Percentiles rank a stretch among this genome's conserved stretches.
These are phyloP conservation scores for Naumovozyma dairenensis DNA, from an alignment of 805 yeast species.

Conservation along the genomic window DNA sequence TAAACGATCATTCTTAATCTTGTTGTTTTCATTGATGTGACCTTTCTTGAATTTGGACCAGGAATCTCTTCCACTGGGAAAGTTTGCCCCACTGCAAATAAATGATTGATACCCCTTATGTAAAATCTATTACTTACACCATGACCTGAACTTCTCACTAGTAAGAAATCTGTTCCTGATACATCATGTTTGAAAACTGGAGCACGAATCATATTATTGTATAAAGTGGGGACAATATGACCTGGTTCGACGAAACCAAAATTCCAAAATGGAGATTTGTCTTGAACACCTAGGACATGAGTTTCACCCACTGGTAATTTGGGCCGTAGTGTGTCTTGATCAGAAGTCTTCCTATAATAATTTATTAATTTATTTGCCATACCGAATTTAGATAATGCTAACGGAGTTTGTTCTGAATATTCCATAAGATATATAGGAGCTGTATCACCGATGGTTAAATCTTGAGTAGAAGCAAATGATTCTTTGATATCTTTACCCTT, in stretches of 20 bases:
- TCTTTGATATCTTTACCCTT: slow-evolving; percentile 73
- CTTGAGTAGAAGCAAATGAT: slow-evolving; percentile 59
- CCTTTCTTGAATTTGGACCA: slow-evolving; percentile 95
- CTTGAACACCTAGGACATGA: slow-evolving; percentile 90
- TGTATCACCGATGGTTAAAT: slow-evolving; percentile 75
- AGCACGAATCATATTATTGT: slow-evolving; percentile 85
- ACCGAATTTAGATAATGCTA: slow-evolving; percentile 77
- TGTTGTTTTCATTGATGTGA: slow-evolving; percentile 84
- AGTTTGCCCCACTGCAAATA: slow-evolving; percentile 84
- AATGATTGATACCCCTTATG: slow-evolving; percentile 55
- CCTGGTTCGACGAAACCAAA: slow-evolving; percentile 96
- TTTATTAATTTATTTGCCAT: slow-evolving; percentile 93
- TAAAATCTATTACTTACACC: slow-evolving; percentile 64
- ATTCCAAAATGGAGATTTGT: slow-evolving; percentile 96
- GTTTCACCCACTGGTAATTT: slow-evolving; percentile 88
- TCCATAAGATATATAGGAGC: slow-evolving; percentile 72
- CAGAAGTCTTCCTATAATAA: slow-evolving; percentile 76
- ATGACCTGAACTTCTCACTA: slow-evolving; percentile 71
- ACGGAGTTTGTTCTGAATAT: slow-evolving; percentile 82
- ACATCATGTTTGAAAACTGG: slow-evolving; percentile 86
- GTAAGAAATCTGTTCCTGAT: slow-evolving; percentile 66
- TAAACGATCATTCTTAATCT: slow-evolving; percentile 89
- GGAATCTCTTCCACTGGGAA: slow-evolving; percentile 93
- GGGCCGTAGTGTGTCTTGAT: slow-evolving; percentile 78
- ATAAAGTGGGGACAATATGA: slow-evolving; percentile 83